Base-by-base conservation (phyloP, 371 early-diverging fungal genomes). In the Saksenaea vasiformis region DNA sequence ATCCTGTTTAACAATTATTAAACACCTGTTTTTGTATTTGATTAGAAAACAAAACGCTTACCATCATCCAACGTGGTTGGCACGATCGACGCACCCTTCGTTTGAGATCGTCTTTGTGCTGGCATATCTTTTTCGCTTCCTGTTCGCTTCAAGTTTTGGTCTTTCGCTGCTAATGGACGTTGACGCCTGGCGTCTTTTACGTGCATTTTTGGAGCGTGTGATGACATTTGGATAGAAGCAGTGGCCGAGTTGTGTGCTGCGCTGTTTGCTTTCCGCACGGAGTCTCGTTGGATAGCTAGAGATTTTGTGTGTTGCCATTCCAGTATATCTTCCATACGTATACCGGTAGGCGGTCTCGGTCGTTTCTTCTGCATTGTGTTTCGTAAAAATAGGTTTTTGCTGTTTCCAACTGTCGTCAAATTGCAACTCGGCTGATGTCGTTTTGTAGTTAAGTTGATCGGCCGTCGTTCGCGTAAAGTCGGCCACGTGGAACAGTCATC, bases 41-140 rank as follows among this genome's bases (percentile, higher is more conserved):
- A 15, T 27, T 41, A 24, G 1, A 56, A 34, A n/a, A 43, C 27
- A 15, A 22, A 41, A 56, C 36, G 27, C 27, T 64, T 68, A 71
- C 78, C 78, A 70, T 77, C 78, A 26, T 74, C 68, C 15, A 68
- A 56, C 22, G 60, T 60, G 26, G 34, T 35, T 14, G 57, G 57
- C 13, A 38, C 37, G 17, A 73, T 58, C 15, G 67, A 58, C 10
- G 51, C 39, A 9, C 51, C 11, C n/a, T 56, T 35, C 19, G 36
- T 15, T 17, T 56, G 57, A 36, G 57, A 24, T 22, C 38, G 34
- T 5, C 24, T 35, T 36, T 38, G 56, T 54, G n/a, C 28, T 24
- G 3, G 26, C 22, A 19, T 31, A 1, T n/a, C 35, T 58, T 19
- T 54, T 53, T 13, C 38, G 54, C 10, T 53, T 44, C 11, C 47